Evolutionary conservation across 352 stramenopile genomes (phyloP).

Genomic region (Nothophytophthora sp.): DNA sequence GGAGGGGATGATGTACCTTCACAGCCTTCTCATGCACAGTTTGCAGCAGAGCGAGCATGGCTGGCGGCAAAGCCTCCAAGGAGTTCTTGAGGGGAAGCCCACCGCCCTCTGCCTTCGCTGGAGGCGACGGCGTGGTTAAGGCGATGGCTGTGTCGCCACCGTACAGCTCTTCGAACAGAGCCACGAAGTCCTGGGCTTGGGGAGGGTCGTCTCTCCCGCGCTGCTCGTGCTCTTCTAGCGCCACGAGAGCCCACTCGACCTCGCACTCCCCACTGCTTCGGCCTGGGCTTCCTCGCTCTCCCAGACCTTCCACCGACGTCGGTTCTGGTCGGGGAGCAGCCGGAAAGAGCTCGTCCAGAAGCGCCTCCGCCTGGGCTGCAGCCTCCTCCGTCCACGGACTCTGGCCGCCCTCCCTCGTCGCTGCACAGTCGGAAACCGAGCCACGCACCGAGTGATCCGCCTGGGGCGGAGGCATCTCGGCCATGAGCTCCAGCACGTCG

Average conservation of each 20-base stretch:
- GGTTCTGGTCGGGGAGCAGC: too few species aligned
- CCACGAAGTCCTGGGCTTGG: constrained; percentile 12
- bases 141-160: constrained; percentile 7
- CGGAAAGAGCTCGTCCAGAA: constrained; percentile 24
- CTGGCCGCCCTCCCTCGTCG: too few species aligned
- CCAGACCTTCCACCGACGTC: not conserved
- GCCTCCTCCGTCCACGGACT: too few species aligned
- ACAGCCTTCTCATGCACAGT: not conserved
- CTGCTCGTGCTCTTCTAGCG: constrained; percentile 21
- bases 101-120: not conserved
- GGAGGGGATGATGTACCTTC: too few species aligned
- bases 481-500: constrained; percentile 51
- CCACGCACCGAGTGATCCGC: not conserved
- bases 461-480: constrained; percentile 7
- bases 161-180: constrained; percentile 32
- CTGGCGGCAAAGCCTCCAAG: not conserved
- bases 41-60: not conserved
- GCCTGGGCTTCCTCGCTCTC: not conserved
- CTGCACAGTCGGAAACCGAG: too few species aligned
- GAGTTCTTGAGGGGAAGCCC: not conserved
- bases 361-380: constrained; percentile 6
- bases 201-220: not conserved
- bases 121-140: constrained; percentile 12
- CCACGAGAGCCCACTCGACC: constrained; percentile 22
- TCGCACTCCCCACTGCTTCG: constrained; percentile 8